Percentiles rank a stretch among this genome's conserved stretches.
Evolutionary conservation across 2,329 filamentous ascomycete genomes (phyloP).

Genomic region (Coniochaeta sp.): DNA sequence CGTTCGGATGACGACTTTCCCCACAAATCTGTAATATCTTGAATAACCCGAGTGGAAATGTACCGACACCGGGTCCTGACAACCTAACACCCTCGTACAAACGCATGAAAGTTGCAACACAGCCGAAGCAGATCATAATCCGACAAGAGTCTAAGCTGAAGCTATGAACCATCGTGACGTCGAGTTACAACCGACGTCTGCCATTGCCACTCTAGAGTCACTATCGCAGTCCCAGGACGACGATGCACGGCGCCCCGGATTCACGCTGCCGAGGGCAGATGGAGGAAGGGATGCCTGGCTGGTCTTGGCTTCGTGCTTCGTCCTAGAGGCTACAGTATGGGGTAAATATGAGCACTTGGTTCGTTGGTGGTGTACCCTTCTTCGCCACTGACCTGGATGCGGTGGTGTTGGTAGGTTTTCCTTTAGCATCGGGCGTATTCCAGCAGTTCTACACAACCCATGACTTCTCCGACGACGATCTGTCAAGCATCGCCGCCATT

Average conservation of each 20-base stretch:
- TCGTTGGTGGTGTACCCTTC: too few species aligned
- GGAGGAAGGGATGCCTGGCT: constrained; percentile 42
- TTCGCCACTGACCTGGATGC: neutral
- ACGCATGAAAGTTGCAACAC: too few species aligned
- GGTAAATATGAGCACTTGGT: constrained; percentile 22
- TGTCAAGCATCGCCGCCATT: constrained; percentile 31
- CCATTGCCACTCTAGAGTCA: neutral
- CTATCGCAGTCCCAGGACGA: neutral
- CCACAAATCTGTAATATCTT: too few species aligned
- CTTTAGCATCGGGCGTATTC: constrained; percentile 31
- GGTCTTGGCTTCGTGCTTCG: constrained; percentile 39
- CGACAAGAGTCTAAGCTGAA: too few species aligned
- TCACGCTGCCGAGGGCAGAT: constrained; percentile 35
- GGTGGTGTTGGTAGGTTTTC: constrained; percentile 18
- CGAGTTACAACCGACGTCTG: neutral
- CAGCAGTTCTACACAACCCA: constrained; percentile 33
- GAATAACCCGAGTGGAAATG: too few species aligned
- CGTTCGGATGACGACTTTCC: too few species aligned
- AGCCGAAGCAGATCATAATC: too few species aligned
- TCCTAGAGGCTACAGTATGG: constrained; percentile 47
- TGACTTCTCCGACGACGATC: constrained; percentile 23
- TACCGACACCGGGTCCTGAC: too few species aligned
- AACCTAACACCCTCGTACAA: too few species aligned
- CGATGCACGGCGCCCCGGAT: constrained; percentile 9
- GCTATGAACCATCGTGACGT: neutral